phyloP scores from a whole-genome alignment of 176 grass and related monocot species.

The Cymbopogon citratus region DNA sequence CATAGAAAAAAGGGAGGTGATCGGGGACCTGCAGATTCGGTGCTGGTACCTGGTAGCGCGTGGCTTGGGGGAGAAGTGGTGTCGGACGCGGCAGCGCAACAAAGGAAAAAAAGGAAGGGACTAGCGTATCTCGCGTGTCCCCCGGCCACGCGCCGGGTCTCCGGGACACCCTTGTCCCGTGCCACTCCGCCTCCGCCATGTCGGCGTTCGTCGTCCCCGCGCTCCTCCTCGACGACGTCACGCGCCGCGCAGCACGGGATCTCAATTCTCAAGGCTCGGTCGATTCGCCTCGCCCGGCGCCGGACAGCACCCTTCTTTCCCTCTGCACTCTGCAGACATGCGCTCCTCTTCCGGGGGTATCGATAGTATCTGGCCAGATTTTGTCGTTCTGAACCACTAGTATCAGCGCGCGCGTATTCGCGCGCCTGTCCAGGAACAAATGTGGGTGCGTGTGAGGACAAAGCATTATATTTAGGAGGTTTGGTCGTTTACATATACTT shows the following conservation, averaged over 20 bases:
- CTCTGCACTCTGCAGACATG: too few species aligned
- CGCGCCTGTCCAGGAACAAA: too few species aligned
- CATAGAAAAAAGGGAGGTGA: not conserved
- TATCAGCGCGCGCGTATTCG: too few species aligned
- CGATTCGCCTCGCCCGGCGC: too few species aligned
- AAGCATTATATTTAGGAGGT: too few species aligned
- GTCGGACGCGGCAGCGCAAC: not conserved
- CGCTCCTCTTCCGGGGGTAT: too few species aligned
- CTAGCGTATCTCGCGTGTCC: slow-evolving; percentile 10
- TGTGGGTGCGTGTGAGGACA: too few species aligned
- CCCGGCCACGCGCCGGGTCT: slow-evolving; percentile 19
- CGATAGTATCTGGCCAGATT: too few species aligned
- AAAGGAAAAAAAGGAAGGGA: not conserved
- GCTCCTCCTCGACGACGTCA: not conserved
- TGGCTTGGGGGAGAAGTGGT: slow-evolving; percentile 19
- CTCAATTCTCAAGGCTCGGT: not conserved
- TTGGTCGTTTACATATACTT: too few species aligned
- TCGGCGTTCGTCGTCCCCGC: not conserved
- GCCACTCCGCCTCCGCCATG: slow-evolving; percentile 1
- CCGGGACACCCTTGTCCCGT: slow-evolving; percentile 25
- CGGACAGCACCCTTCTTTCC: too few species aligned
- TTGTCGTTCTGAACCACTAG: too few species aligned
- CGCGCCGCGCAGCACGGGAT: not conserved
- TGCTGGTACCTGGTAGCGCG: not conserved
- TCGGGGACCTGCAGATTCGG: not conserved